Conservation (phyloP, 495 filamentous ascomycete genomes). For the Tetracladium setigerum region DNA sequence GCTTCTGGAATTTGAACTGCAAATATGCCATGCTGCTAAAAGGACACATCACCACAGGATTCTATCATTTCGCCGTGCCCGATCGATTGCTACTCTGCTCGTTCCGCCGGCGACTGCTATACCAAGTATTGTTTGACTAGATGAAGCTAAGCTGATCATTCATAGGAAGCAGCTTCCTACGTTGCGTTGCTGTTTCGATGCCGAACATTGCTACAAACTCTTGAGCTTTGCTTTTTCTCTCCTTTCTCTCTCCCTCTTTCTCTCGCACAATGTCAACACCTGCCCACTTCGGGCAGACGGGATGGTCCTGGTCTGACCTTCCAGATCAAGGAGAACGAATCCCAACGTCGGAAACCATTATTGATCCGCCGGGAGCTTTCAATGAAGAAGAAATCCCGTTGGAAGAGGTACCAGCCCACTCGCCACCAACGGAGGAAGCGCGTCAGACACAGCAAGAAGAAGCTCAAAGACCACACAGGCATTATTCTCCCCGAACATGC, state of each 20-base stretch:
- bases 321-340: constrained; percentile 3
- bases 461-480: constrained; percentile 29
- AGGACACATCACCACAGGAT: background rate
- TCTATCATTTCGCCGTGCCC: background rate
- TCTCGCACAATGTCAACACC: constrained; percentile 5
- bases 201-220: background rate
- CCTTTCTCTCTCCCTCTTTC: no score
- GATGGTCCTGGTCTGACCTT: constrained; percentile 6
- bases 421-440: constrained; percentile 1
- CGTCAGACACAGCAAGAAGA: constrained; percentile 16
- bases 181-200: constrained; percentile 11
- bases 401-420: background rate
- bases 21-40: background rate
- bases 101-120: background rate
- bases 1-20: background rate
- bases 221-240: background rate
- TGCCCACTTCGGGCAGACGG: background rate
- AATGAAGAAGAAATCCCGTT: background rate
- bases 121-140: no score
- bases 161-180: constrained; percentile 2
- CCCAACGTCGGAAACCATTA: background rate
- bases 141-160: constrained; percentile 7
- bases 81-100: background rate
- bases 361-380: constrained; percentile 1
- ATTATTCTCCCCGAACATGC: constrained; percentile 67